Conservation (phyloP, 495 filamentous ascomycete species). For the Acidiella bohemica region DNA sequence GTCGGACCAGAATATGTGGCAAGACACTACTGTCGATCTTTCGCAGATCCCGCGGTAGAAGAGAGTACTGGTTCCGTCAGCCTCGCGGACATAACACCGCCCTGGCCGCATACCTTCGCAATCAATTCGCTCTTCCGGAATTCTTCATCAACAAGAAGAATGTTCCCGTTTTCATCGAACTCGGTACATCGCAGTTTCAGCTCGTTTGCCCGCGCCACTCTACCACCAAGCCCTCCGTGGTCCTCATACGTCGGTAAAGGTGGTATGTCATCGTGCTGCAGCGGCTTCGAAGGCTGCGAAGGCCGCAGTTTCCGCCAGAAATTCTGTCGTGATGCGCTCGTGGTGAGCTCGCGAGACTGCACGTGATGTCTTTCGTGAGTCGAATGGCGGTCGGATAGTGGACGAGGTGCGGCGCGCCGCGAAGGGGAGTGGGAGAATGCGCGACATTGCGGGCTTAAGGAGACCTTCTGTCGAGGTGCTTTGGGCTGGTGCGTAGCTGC, state of each 20-base stretch:
- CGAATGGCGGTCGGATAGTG: neutral
- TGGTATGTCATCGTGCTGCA: constrained; percentile 39
- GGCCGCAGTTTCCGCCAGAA: constrained; percentile 15
- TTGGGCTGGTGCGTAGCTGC: neutral
- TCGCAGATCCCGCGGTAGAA: constrained; percentile 86
- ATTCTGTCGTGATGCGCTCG: constrained; percentile 3
- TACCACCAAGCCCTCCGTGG: constrained; percentile 36
- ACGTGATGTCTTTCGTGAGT: constrained; percentile 1
- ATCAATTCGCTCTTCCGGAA: constrained; percentile 95
- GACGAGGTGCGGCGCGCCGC: neutral
- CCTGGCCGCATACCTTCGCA: constrained; percentile 56
- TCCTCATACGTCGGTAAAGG: constrained; percentile 37
- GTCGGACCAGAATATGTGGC: constrained; percentile 91
- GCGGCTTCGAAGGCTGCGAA: neutral
- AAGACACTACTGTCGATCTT: constrained; percentile 97
- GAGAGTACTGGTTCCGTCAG: constrained; percentile 57
- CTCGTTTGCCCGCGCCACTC: constrained; percentile 64
- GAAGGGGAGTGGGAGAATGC: neutral
- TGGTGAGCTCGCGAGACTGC: constrained; percentile 4
- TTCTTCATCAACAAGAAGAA: constrained; percentile 88
- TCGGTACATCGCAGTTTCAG: constrained; percentile 82
- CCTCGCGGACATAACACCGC: neutral
- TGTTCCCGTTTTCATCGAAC: constrained; percentile 83
- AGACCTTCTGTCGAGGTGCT: constrained; percentile 1
- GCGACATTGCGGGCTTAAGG: constrained; percentile 11